Base-by-base conservation (phyloP, 176 grass and related monocot species). In the Ensete glaucum region DNA sequence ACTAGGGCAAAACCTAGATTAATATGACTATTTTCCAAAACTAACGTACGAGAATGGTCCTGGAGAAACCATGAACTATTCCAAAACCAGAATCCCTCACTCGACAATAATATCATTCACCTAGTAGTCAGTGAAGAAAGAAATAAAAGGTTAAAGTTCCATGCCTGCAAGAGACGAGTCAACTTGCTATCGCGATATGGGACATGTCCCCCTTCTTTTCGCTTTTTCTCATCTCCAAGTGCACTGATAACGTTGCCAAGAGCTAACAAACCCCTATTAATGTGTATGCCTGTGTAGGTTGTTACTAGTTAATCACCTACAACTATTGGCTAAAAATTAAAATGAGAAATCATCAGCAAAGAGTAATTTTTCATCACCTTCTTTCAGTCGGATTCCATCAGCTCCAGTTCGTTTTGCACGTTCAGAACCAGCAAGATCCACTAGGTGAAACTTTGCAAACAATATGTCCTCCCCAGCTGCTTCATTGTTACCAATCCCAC, bases 361-460 rank as follows among this genome's bases (percentile, higher is more conserved):
- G 34, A 43, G 34, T 43, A 72, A 43, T 52, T 2, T 27, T 50
- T 64, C 13, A 24, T 86, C 77, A 72, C 92, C 92, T 88, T 96
- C 92, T 91, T 91, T 96, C 77, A 96, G 85, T 43, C 92, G 77
- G n/a, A 76, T 76, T 29, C 88, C 92, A 73, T 96, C 83, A 59
- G 85, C 85, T 65, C 88, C 92, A 64, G 90, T 92, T 51, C 90
- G 82, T 68, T 92, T 92, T 74, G 92, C 85, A 71, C 88, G 89
- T 80, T 96, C 92, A 80, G 92, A 96, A 77, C 92, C 92, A 81
- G 92, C 92, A 66, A 96, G 84, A 74, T 96, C 92, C 62, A 96
- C 92, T 15, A 96, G 75, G 74, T 96, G 92, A 88, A 96, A 78
- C 60, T 96, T 96, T 26, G 88, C 82, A 9, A 83, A 84, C 55